Percentiles rank a stretch among this genome's conserved stretches.
phyloP scores from a whole-genome alignment of 1,284 basidiomycete species.

The Anthracocystis panici-leucophaei region DNA sequence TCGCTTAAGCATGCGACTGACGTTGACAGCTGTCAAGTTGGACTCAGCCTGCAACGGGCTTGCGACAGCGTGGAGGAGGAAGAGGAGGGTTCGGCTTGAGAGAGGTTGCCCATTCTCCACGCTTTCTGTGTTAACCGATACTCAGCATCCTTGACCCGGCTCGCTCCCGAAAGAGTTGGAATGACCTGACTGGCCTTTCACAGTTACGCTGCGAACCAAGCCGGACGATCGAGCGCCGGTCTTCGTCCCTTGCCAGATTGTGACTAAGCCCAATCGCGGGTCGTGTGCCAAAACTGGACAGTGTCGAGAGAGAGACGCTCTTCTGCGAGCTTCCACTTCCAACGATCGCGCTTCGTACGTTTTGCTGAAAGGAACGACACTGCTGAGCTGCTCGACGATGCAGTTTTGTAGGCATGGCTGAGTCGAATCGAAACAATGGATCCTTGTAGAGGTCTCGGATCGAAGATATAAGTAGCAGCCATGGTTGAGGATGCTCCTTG shows the following conservation, averaged over 20 bases:
- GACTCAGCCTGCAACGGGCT: no score
- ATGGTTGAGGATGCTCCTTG: background rate
- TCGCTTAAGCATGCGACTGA: no score
- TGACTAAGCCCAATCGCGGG: background rate
- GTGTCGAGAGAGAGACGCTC: background rate
- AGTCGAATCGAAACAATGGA: background rate
- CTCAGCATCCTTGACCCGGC: background rate
- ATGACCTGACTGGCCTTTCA: background rate
- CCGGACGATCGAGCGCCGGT: background rate
- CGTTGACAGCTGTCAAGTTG: background rate
- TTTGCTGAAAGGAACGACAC: background rate
- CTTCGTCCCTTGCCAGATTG: background rate
- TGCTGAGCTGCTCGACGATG: background rate
- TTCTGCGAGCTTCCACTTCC: background rate
- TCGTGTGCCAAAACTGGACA: background rate
- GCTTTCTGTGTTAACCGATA: background rate
- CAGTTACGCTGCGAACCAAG: no score
- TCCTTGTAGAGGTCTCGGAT: no score
- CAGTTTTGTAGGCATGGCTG: background rate
- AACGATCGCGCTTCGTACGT: no score
- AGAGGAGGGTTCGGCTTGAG: no score
- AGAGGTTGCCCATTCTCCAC: background rate
- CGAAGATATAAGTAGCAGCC: no score
- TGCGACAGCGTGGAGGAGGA: no score
- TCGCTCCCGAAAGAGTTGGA: background rate